Evolutionary conservation across 176 grass and related monocot genomes (phyloP).

Genomic region (Coix lacrymajobi): DNA sequence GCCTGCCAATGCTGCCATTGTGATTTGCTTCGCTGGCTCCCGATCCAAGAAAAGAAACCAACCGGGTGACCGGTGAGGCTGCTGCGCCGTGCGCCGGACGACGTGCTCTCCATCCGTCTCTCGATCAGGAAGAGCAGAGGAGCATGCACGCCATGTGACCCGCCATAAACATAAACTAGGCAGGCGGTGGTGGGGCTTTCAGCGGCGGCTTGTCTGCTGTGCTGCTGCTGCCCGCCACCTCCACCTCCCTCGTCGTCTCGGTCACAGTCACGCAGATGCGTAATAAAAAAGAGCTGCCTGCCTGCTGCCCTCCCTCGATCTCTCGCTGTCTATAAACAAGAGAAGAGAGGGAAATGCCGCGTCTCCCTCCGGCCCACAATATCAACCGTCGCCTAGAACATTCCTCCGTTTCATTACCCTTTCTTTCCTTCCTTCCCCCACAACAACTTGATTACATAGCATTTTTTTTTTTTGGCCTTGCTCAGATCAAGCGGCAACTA

Average conservation of each 20-base stretch:
- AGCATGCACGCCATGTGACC: not conserved
- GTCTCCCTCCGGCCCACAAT: conserved; percentile 12
- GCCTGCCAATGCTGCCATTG: not conserved
- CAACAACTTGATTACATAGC: not conserved
- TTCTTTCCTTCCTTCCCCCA: not conserved
- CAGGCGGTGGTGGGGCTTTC: not conserved
- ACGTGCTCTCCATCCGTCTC: not conserved
- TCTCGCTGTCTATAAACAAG: not conserved
- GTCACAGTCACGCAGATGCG: too few species aligned
- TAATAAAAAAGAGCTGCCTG: too few species aligned
- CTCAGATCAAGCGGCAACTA: not conserved
- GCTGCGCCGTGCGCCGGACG: too few species aligned
- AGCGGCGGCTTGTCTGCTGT: not conserved
- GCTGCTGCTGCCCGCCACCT: not conserved
- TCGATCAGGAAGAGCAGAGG: not conserved
- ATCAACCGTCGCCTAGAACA: conserved; percentile 35
- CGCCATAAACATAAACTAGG: not conserved
- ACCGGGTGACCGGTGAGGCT: not conserved
- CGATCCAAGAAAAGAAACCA: not conserved
- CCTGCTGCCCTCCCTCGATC: too few species aligned
- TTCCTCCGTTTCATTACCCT: not conserved
- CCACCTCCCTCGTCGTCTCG: not conserved
- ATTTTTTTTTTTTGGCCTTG: not conserved
- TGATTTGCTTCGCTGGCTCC: not conserved
- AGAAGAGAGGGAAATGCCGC: not conserved